These are phyloP conservation scores for Lindgomyces ingoldianus DNA, from an alignment of 495 filamentous ascomycete species.

Conservation along the genomic window DNA sequence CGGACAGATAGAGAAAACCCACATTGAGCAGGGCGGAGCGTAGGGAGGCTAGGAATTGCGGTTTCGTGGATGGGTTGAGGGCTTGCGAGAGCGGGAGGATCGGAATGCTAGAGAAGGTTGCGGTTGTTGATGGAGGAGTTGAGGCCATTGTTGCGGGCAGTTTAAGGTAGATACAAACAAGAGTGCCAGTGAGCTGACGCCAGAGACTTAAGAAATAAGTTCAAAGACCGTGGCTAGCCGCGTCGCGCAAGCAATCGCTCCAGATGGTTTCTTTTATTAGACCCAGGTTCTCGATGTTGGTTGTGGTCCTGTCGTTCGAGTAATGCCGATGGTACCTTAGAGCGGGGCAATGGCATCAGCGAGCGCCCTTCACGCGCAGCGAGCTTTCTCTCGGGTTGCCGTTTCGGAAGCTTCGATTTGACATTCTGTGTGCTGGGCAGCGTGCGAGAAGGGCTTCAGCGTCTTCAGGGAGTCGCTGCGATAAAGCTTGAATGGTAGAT, in stretches of 20 bases:
- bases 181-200: too few species aligned
- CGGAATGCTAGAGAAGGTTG: slow-evolving; percentile 72
- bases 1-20: slow-evolving; percentile 88
- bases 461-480: too few species aligned
- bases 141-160: neutral
- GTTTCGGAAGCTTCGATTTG: too few species aligned
- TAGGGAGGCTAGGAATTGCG: slow-evolving; percentile 68
- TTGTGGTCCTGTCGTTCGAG: too few species aligned
- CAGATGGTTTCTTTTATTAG: too few species aligned
- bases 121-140: neutral
- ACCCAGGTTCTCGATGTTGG: too few species aligned
- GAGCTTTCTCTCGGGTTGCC: neutral
- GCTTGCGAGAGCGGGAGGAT: slow-evolving; percentile 75
- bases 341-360: slow-evolving; percentile 29
- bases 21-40: slow-evolving; percentile 83
- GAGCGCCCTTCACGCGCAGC: neutral
- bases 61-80: slow-evolving; percentile 66
- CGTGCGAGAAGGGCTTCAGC: too few species aligned
- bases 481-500: too few species aligned
- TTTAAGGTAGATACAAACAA: neutral
- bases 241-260: too few species aligned
- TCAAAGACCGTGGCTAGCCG: too few species aligned
- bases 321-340: slow-evolving; percentile 24
- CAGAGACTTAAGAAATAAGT: too few species aligned
- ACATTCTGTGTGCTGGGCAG: too few species aligned